Conservation (phyloP, 2,329 filamentous ascomycete genomes). For the Diaporthe helianthi region DNA sequence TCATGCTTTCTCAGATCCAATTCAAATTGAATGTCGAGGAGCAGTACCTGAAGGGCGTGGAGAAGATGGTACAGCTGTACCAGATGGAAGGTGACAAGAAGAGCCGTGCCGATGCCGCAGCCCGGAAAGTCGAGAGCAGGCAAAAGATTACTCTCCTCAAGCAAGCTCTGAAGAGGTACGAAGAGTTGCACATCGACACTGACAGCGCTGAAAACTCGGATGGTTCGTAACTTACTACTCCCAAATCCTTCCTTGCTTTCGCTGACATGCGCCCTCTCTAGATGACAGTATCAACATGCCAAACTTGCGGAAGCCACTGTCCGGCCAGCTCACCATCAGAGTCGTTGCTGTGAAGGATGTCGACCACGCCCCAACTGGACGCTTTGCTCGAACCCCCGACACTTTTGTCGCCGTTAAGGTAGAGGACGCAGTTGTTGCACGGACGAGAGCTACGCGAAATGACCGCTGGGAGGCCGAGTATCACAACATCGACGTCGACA, state of each 20-base stretch:
- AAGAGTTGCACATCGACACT: conserved; percentile 94
- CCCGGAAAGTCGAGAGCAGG: conserved; percentile 89
- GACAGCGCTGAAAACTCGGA: conserved; percentile 77
- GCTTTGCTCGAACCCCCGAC: conserved; percentile 89
- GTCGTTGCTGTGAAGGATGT: conserved; percentile 92
- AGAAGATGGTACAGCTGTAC: conserved; percentile 99
- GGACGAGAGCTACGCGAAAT: conserved; percentile 83
- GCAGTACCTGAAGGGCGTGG: conserved; percentile 97
- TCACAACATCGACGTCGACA: conserved; percentile 93
- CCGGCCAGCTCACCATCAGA: conserved; percentile 84
- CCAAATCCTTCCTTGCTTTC: neutral
- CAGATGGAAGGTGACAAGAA: conserved; percentile 97
- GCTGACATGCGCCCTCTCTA: conserved; percentile 49
- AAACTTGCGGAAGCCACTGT: conserved; percentile 94
- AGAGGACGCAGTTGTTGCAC: conserved; percentile 88
- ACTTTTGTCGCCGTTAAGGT: conserved; percentile 97
- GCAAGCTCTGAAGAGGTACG: conserved; percentile 95
- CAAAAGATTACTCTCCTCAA: conserved; percentile 97
- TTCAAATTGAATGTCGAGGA: conserved; percentile 99
- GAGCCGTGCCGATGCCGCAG: conserved; percentile 91
- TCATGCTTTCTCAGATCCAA: conserved; percentile 98
- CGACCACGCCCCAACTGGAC: conserved; percentile 84
- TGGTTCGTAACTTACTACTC: conserved; percentile 61
- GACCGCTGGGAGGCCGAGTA: conserved; percentile 93
- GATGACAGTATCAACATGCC: conserved; percentile 97